Evolutionary conservation across 225 moss, liverwort and hornwort genomes (phyloP).

Genomic region (Marchantia polymorpha): DNA sequence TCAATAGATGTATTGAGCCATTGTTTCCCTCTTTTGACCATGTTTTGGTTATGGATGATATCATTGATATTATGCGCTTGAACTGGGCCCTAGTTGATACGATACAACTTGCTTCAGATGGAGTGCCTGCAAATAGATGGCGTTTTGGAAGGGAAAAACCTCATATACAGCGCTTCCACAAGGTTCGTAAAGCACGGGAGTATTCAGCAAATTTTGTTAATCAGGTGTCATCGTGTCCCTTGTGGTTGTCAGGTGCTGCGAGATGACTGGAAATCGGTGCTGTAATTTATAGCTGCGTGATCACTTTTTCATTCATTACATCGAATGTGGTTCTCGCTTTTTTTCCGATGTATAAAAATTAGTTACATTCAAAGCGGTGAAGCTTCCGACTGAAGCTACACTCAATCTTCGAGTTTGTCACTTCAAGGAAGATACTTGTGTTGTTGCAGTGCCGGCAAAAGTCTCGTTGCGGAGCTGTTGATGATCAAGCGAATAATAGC

Average conservation of each 20-base stretch:
- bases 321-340: neutral
- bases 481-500: constrained; percentile 73
- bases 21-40: neutral
- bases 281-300: neutral
- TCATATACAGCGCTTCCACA: constrained; percentile 94
- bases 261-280: neutral
- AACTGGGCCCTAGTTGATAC: neutral
- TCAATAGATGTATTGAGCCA: neutral
- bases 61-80: neutral
- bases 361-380: neutral
- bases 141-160: constrained; percentile 81
- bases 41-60: neutral
- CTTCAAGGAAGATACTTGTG: constrained; percentile 11
- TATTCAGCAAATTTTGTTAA: neutral
- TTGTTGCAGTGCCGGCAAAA: constrained; percentile 89
- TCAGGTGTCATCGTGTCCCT: neutral
- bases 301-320: neutral
- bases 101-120: constrained; percentile 42
- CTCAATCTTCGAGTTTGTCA: neutral
- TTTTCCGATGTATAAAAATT: neutral
- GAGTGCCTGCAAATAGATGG: constrained; percentile 86
- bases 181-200: constrained; percentile 48
- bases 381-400: neutral
- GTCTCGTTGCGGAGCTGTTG: constrained; percentile 89
- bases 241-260: neutral